A percentile compares a stretch with the other conserved stretches of the same genome.
Evolutionary conservation across 2,329 filamentous ascomycete genomes (phyloP).

Genomic region (Diaporthe longicolla): DNA sequence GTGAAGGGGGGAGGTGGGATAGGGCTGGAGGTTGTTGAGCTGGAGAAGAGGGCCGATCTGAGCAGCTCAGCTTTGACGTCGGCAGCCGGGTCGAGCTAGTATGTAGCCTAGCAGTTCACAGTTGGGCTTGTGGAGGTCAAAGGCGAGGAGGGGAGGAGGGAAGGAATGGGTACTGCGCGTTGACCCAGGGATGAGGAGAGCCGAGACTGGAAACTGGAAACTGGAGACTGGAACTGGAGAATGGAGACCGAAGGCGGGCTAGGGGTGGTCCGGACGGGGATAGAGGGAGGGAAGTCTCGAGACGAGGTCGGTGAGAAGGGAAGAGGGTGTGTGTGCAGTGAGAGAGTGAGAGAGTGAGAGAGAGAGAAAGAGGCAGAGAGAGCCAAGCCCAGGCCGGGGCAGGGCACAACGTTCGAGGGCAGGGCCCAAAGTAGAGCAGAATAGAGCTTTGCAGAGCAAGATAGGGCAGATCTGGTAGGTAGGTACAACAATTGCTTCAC

Average conservation of each 20-base stretch:
- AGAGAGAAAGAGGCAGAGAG: neutral
- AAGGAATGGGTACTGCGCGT: slow-evolving; percentile 5
- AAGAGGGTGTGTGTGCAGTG: neutral
- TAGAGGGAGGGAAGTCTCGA: slow-evolving; percentile 5
- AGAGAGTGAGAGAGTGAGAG: too few species aligned
- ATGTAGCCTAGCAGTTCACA: neutral
- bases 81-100: slow-evolving; percentile 20
- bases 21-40: slow-evolving; percentile 34
- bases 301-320: slow-evolving; percentile 30
- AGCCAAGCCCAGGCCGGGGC: slow-evolving; percentile 18
- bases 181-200: slow-evolving; percentile 7
- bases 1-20: slow-evolving; percentile 1
- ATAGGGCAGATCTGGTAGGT: neutral
- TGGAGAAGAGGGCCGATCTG: slow-evolving; percentile 28
- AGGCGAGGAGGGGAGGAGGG: neutral
- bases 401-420: neutral
- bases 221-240: slow-evolving; percentile 27
- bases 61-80: slow-evolving; percentile 33
- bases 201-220: slow-evolving; percentile 10
- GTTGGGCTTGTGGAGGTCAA: slow-evolving; percentile 11
- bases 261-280: slow-evolving; percentile 8
- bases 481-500: slow-evolving; percentile 17
- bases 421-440: neutral
- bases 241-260: slow-evolving; percentile 8
- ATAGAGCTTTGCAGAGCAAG: neutral